These are phyloP conservation scores for Phytopythium oedochilum DNA, from an alignment of 352 stramenopile genomes.

Conservation along the genomic window DNA sequence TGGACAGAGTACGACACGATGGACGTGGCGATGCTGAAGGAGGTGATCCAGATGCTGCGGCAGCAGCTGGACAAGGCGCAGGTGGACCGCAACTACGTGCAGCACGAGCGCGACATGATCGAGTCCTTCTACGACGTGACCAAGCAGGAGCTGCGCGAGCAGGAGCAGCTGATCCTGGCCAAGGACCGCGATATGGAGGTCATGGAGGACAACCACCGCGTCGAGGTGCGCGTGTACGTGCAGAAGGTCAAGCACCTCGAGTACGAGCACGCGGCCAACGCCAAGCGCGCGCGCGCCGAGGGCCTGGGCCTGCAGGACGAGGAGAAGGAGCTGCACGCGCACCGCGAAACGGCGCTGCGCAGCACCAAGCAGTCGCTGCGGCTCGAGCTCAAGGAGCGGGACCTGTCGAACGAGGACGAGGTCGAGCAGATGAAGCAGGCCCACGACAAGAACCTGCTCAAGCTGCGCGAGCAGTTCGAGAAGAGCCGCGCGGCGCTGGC, in stretches of 20 bases:
- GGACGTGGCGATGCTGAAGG: constrained; percentile 91
- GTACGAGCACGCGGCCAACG: constrained; percentile 93
- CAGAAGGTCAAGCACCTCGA: constrained; percentile 95
- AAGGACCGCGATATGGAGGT: constrained; percentile 95
- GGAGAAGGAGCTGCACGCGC: constrained; percentile 65
- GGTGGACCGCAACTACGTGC: constrained; percentile 93
- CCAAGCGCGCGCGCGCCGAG: constrained; percentile 82
- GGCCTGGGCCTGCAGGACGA: constrained; percentile 63
- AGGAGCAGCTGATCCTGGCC: constrained; percentile 88
- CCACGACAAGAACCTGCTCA: constrained; percentile 91
- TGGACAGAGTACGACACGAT: constrained; percentile 88
- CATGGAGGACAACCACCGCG: constrained; percentile 94
- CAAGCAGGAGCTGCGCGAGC: constrained; percentile 88
- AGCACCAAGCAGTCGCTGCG: constrained; percentile 72
- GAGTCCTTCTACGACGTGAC: constrained; percentile 95
- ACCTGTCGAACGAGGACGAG: constrained; percentile 86
- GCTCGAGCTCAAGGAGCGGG: constrained; percentile 78
- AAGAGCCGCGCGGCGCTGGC: constrained; percentile 77
- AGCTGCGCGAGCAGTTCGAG: constrained; percentile 90
- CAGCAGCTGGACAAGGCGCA: constrained; percentile 90
- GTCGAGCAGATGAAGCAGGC: constrained; percentile 88
- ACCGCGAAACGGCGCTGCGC: constrained; percentile 57
- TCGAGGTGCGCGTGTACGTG: constrained; percentile 91
- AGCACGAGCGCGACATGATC: constrained; percentile 94
- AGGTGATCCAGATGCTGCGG: constrained; percentile 90